A percentile compares a stretch with the other conserved stretches of the same genome.
Evolutionary conservation across 2,329 filamentous ascomycete species (phyloP).

Genomic region (Pseudogymnoascus sp.): DNA sequence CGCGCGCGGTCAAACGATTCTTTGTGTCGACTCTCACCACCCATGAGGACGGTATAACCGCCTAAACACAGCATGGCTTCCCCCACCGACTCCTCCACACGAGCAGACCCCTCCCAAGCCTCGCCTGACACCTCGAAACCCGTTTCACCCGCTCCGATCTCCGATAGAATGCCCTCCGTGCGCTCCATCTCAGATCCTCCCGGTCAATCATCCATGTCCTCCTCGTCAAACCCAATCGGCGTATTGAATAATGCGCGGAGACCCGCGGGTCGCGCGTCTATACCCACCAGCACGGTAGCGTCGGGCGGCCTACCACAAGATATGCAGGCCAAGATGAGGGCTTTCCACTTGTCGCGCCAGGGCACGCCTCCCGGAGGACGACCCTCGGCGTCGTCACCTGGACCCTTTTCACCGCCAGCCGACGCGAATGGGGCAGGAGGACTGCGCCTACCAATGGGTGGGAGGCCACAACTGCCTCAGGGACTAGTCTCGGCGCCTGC

Average conservation of each 20-base stretch:
- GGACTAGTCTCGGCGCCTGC: slow-evolving; percentile 43
- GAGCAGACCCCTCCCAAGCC: not conserved
- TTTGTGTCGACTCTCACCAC: not conserved
- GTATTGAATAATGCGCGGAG: slow-evolving; percentile 60
- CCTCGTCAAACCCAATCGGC: slow-evolving; percentile 78
- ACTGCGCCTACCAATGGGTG: slow-evolving; percentile 35
- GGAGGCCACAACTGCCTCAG: slow-evolving; percentile 39
- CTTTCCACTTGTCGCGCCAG: slow-evolving; percentile 59
- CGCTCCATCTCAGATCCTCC: slow-evolving; percentile 53
- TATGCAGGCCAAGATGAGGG: slow-evolving; percentile 61
- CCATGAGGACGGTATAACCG: not conserved
- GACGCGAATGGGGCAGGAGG: slow-evolving; percentile 30
- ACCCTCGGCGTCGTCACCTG: slow-evolving; percentile 18
- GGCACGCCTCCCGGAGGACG: slow-evolving; percentile 40
- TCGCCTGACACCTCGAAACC: not conserved
- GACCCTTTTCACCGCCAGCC: slow-evolving; percentile 9
- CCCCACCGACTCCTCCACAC: not conserved
- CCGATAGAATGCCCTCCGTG: slow-evolving; percentile 48
- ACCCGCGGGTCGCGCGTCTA: slow-evolving; percentile 36
- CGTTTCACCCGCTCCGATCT: slow-evolving; percentile 23
- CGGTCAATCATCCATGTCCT: slow-evolving; percentile 53
- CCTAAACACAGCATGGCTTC: not conserved
- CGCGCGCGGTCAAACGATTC: not conserved
- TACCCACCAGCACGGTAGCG: slow-evolving; percentile 27
- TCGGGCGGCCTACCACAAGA: slow-evolving; percentile 51